Evolutionary conservation across 2,329 filamentous ascomycete species (phyloP), one percentile per base, ranked within the genome.

Genomic region (Fusarium torulosum): DNA sequence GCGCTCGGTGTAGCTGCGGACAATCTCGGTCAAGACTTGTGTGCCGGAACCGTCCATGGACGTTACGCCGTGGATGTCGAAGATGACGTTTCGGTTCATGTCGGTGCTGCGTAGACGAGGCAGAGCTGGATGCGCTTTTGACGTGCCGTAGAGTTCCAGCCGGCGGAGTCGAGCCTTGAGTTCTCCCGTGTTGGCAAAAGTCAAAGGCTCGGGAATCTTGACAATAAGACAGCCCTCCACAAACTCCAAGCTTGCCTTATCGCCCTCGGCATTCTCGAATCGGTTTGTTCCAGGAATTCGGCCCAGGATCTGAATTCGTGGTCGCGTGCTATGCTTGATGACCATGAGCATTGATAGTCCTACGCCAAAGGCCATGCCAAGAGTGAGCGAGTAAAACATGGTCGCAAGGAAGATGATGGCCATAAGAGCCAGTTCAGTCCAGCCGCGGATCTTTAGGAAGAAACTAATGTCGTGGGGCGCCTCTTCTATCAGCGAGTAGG

Each of bases 11-110:
- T 98, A 98, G 29, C 83, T 86, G 46, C 88, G 83, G 17, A 99
- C 93, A 70, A 98, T 98, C 79, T 98, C 96, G 45, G 88, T 86
- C 4, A 99, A 83, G 1, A 98, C 95, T 79, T 98, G 96, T 0
- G 93, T 91, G 2, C 95, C 96, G 0, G 94, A 97, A 7, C 94
- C 96, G 76, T 99, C 96, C 72, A 99, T 89, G 27, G 91, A 91
- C 0, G 94, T 97, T 4, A 99, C 96, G n/a, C 96, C 96, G 72
- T 98, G 95, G 9, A 98, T 94, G 76, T 99, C 96, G 74, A 99
- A 98, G 65, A 99, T 94, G 77, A 99, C 85, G 75, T 97, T 97
- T 71, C 89, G 88, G 76, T 97, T 97, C 73, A 92, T 90, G 63
- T 95, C 91, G n/a, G 89, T 86, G 25, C 86, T 83, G 6, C 94